phyloP scores from a whole-genome alignment of 129 eudicot genomes.

The Glebionis coronaria region DNA sequence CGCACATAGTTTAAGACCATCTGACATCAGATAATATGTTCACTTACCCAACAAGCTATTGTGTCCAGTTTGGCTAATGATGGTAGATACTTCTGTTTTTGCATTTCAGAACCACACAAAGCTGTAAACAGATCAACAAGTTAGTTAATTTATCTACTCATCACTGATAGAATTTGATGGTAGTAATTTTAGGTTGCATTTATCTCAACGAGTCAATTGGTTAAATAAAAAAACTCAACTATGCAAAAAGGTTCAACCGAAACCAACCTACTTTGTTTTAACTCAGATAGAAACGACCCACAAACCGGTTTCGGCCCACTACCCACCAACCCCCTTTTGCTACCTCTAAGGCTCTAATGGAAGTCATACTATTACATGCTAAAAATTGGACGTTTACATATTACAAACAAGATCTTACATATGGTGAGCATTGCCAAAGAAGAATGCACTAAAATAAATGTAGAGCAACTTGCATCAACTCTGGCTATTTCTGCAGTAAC shows the following conservation, averaged over 20 bases:
- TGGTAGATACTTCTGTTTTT: slow-evolving; percentile 83
- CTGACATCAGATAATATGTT: slow-evolving; percentile 15
- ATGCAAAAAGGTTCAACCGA: too few relatives aligned
- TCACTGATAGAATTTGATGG: not conserved
- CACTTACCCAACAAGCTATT: slow-evolving; percentile 86
- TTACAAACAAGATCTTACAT: slow-evolving; percentile 40
- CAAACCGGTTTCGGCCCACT: too few relatives aligned
- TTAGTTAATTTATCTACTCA: not conserved
- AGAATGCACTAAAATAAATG: slow-evolving; percentile 8
- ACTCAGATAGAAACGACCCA: too few relatives aligned
- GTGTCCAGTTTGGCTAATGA: slow-evolving; percentile 76
- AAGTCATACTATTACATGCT: not conserved
- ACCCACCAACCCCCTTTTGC: too few relatives aligned
- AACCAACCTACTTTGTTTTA: too few relatives aligned
- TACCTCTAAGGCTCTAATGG: too few relatives aligned
- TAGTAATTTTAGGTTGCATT: not conserved
- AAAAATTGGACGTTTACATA: not conserved
- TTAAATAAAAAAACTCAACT: too few relatives aligned
- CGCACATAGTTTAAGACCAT: not conserved
- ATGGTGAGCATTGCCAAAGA: too few relatives aligned
- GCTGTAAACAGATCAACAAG: slow-evolving; percentile 44
- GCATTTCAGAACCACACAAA: slow-evolving; percentile 80
- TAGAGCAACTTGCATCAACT: slow-evolving; percentile 98
- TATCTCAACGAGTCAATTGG: not conserved
- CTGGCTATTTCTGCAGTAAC: slow-evolving; percentile 88